Base-by-base conservation (phyloP, 2,329 filamentous ascomycete genomes). In the Spiromastix sp. region DNA sequence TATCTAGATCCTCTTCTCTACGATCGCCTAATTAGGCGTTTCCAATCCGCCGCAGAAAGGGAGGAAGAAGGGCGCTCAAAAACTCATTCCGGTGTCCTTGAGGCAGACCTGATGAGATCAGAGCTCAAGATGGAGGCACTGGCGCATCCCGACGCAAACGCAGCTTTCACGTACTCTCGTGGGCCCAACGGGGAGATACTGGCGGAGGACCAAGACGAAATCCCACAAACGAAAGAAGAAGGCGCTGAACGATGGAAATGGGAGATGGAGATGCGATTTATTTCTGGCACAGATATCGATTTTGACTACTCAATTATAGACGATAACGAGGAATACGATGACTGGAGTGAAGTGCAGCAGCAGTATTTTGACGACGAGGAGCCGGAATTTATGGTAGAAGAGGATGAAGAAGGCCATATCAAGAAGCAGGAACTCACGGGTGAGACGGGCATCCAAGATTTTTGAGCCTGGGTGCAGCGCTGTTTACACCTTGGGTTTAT, bases 331-430 rank as follows among this genome's bases (percentile, higher is more conserved):
- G 77, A 78, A 13, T 79, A 77, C 37, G 85, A 93, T 53, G 74
- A 79, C 57, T 54, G 60, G 66, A 57, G 69, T 51, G 66, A 74
- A 63, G 68, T 72, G 44, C 71, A 89, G 56, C 84, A 93, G 24
- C 70, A 69, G 13, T 93, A 83, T 65, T 87, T 93, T 51, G 83
- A 86, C 15, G 76, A 77, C 4, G 81, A 93, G 63, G 79, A 83
- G 47, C 79, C 81, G 0, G 68, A 68, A 31, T 85, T 79, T 72
- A 64, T 71, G 19, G 63, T 65, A 25, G 68, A 66, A 33, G 61
- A 59, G 5, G 52, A 66, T 2, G 57, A 54, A 9, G 55, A 54
- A 15, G 50, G 49, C 3, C 53, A 55, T 25, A 43, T 48, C 9
- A 46, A 42, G 17, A 37, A 39, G 5, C 46, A 41, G 30, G 34